Percentiles rank a stretch among this genome's conserved stretches.
Evolutionary conservation across 768 basidiomycete species (phyloP).

Genomic region (Leccinum aurantiacum): DNA sequence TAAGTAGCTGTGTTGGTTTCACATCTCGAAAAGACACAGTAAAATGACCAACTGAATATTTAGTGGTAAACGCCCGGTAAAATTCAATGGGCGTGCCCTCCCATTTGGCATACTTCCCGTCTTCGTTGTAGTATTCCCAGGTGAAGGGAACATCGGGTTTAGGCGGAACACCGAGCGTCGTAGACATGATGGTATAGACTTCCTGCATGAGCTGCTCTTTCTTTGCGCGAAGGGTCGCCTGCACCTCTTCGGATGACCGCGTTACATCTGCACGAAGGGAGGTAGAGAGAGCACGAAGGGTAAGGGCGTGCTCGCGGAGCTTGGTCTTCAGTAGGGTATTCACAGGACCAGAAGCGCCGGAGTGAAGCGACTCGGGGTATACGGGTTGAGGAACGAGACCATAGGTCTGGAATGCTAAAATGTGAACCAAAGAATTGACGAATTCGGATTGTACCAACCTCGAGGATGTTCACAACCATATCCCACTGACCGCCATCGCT

Average conservation of each 20-base stretch:
- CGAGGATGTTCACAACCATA: conserved; percentile 74
- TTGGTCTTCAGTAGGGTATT: conserved; percentile 84
- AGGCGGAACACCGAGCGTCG: conserved; percentile 86
- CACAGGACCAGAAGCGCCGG: conserved; percentile 68
- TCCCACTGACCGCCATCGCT: conserved; percentile 96
- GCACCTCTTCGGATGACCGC: conserved; percentile 47
- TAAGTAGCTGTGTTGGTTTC: conserved; percentile 24
- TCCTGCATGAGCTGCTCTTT: conserved; percentile 87
- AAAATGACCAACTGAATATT: conserved; percentile 47
- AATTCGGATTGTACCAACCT: conserved; percentile 37
- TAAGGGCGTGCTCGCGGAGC: conserved; percentile 86
- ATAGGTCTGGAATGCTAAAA: conserved; percentile 50
- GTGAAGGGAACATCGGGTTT: conserved; percentile 66
- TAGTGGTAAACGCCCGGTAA: conserved; percentile 62
- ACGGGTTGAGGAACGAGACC: conserved; percentile 83
- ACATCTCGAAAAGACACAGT: background rate
- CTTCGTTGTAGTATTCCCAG: conserved; percentile 88
- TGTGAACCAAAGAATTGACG: conserved; percentile 30
- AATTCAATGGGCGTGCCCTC: conserved; percentile 81
- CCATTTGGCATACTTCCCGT: conserved; percentile 74
- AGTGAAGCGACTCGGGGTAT: conserved; percentile 85
- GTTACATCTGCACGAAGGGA: conserved; percentile 48
- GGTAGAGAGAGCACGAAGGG: conserved; percentile 63
- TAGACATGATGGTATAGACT: conserved; percentile 79
- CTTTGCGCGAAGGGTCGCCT: conserved; percentile 65